These are phyloP conservation scores for Alternaria sp. DNA, from an alignment of 2,329 filamentous ascomycete species.

Conservation along the genomic window DNA sequence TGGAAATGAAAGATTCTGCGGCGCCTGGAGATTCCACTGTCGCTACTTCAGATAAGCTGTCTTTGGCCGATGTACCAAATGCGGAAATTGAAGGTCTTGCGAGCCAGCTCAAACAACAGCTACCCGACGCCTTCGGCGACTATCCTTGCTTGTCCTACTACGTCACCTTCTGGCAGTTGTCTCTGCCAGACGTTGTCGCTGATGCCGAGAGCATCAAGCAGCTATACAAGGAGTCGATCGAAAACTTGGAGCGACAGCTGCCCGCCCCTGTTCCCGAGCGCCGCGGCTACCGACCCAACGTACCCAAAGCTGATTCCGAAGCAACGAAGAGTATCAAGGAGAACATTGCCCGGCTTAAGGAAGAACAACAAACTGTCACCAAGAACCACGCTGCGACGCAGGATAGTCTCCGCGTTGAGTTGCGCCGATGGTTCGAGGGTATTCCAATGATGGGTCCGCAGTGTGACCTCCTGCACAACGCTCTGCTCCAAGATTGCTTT, in stretches of 20 bases:
- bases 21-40: not conserved
- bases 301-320: slow-evolving; percentile 60
- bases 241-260: slow-evolving; percentile 39
- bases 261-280: slow-evolving; percentile 62
- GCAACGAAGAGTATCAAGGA: slow-evolving; percentile 73
- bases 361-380: slow-evolving; percentile 62
- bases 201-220: slow-evolving; percentile 66
- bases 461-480: slow-evolving; percentile 69
- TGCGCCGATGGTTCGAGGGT: slow-evolving; percentile 77
- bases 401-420: slow-evolving; percentile 74
- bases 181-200: slow-evolving; percentile 75
- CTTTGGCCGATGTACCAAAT: slow-evolving; percentile 55
- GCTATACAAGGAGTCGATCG: slow-evolving; percentile 79
- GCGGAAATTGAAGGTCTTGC: slow-evolving; percentile 78
- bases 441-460: slow-evolving; percentile 65
- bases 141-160: slow-evolving; percentile 82
- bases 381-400: slow-evolving; percentile 56
- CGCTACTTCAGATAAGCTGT: not conserved
- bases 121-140: slow-evolving; percentile 70
- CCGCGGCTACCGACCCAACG: slow-evolving; percentile 64
- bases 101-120: slow-evolving; percentile 66
- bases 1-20: slow-evolving; percentile 50
- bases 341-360: slow-evolving; percentile 66
- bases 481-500: slow-evolving; percentile 87
- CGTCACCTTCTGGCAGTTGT: slow-evolving; percentile 89